Evolutionary conservation across 208 protist genomes (phyloP), one percentile per base, ranked within the genome.

Genomic region (Trypanosoma scelopori): DNA sequence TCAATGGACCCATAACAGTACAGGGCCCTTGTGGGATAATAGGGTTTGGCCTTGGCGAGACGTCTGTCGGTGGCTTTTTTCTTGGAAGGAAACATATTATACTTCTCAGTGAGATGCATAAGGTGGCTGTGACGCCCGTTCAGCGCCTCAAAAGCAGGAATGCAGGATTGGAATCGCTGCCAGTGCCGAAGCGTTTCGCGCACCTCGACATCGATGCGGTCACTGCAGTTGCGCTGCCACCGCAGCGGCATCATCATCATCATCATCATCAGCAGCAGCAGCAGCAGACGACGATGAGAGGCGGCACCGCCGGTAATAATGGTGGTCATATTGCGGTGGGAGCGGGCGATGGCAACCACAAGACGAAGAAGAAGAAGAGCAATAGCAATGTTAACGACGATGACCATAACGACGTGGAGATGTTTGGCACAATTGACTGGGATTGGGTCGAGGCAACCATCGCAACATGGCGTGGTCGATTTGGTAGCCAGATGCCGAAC

Each of bases 381-480:
- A 65, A 56, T 39, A n/a, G 69, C 1, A 65, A 56, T 39, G 74
- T 69, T 43, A 65, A 69, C 37, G 50, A 55, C 20, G 42, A 39
- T 28, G 45, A 77, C 27, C 47, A 49, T 28, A 32, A 78, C 45
- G 78, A 85, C 66, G 66, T 89, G 59, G 84, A 84, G 65, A 69
- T 88, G 22, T 95, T 95, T 67, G 85, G 86, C 56, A 56, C 52
- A 1, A 76, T 95, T 59, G 89, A 95, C 69, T 93, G 89, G 86
- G 75, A 74, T 70, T 95, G 89, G 89, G 84, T 93, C 20, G 76
- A 88, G 62, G 28, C 62, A 37, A 78, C 68, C 9, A 64, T 95
- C 46, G 55, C 63, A 37, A 57, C 55, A 45, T 92, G 82, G 82
- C 71, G 68, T 15, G 57, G 41, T 5, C 71, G 80, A 45, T 78